Evolutionary conservation across 768 basidiomycete genomes (phyloP), one percentile per base, ranked within the genome.

Genomic region (Termitomyces sp.): DNA sequence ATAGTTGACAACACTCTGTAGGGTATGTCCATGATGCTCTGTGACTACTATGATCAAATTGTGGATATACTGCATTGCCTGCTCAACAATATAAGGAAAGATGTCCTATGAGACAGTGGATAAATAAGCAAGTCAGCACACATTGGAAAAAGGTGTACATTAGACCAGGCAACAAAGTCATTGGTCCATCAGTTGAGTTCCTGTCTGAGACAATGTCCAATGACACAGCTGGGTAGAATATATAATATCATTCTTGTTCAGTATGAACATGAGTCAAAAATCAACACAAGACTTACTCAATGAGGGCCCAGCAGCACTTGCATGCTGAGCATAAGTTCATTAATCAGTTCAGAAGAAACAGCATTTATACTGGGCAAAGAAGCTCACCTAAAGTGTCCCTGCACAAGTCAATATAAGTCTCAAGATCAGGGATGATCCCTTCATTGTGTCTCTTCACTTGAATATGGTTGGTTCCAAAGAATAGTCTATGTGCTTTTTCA

Each of bases 111-210:
- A n/a, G n/a, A n/a, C n/a, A n/a, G n/a, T n/a, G n/a, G n/a, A n/a
- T n/a, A n/a, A n/a, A n/a, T n/a, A n/a, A n/a, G 55, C 3, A 43
- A 5, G n/a, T 27, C 14, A 42, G 27, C 9, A n/a, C 48, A n/a
- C n/a, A n/a, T 51, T 23, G 17, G 21, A 40, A 44, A 42, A 6
- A 23, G 25, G 49, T 3, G 28, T 28, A 89, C 88, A 64, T 91
- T 91, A 21, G 88, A 88, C 88, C 86, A 89, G n/a, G 86, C 84
- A 54, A 90, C 86, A 54, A 90, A 75, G 62, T 91, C 88, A 56
- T 90, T 91, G n/a, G 88, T 77, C n/a, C 81, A 78, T 64, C 89
- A 81, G 49, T 82, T 82, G 52, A 91, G 76, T 52, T 78, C 77
- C 54, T 67, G 70, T 23, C 90, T 78, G 54, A 82, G 64, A 2